Percentiles rank a stretch among this genome's conserved stretches.
These are phyloP conservation scores for Salix purpurea DNA, from an alignment of 345 rosid species.

Conservation along the genomic window DNA sequence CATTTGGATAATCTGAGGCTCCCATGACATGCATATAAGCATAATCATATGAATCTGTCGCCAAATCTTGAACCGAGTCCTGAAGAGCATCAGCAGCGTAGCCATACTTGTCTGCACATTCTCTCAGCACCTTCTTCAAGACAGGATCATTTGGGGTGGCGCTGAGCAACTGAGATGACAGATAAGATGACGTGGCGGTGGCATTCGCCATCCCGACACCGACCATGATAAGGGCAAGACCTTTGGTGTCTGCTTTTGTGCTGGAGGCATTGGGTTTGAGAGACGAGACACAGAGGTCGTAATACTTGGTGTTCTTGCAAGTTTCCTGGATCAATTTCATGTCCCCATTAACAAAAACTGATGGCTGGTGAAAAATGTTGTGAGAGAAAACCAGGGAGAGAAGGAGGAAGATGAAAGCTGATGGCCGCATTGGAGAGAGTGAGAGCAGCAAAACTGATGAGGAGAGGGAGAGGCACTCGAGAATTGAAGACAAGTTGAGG, in stretches of 20 bases:
- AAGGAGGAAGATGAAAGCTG: slow-evolving; percentile 18
- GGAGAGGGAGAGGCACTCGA: no score
- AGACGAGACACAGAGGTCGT: slow-evolving; percentile 62
- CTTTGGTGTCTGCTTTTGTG: slow-evolving; percentile 50
- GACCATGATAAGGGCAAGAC: slow-evolving; percentile 55
- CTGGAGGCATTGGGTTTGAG: slow-evolving; percentile 66
- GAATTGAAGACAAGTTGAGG: no score
- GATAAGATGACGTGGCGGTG: slow-evolving; percentile 59
- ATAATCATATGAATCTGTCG: slow-evolving; percentile 49
- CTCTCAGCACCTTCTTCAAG: slow-evolving; percentile 40
- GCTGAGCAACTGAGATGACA: slow-evolving; percentile 36
- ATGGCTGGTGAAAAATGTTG: background rate
- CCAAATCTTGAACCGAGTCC: slow-evolving; percentile 43
- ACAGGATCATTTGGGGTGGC: slow-evolving; percentile 20
- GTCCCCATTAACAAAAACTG: slow-evolving; percentile 19
- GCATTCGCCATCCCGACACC: slow-evolving; percentile 60
- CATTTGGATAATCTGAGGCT: slow-evolving; percentile 64
- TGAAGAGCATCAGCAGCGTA: slow-evolving; percentile 57
- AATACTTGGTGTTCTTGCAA: slow-evolving; percentile 64
- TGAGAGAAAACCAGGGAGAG: slow-evolving; percentile 16
- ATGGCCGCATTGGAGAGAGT: slow-evolving; percentile 12
- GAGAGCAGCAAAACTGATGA: background rate
- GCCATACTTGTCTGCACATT: slow-evolving; percentile 65
- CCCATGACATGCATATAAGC: slow-evolving; percentile 71
- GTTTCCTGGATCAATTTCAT: slow-evolving; percentile 48